A percentile compares a stretch with the other conserved stretches of the same genome.
phyloP scores from a whole-genome alignment of 345 rosid genomes.

The Psidium guajava region DNA sequence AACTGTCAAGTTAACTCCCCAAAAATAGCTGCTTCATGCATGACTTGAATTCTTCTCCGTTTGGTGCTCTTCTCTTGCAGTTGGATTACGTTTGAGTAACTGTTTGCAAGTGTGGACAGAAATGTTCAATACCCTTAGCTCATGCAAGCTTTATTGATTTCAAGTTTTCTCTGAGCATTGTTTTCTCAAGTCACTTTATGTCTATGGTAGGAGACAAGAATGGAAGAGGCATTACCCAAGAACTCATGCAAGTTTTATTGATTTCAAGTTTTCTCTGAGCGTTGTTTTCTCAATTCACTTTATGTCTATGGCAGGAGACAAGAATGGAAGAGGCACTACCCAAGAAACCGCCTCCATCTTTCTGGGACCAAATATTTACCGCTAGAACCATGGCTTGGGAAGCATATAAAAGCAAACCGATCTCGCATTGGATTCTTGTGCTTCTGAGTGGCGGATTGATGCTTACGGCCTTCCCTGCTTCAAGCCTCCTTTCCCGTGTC shows the following conservation, averaged over 20 bases:
- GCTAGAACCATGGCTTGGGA: constrained; percentile 18
- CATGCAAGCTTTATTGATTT: too few species aligned
- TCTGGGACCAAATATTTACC: not conserved
- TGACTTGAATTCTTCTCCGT: too few species aligned
- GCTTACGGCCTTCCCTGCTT: constrained; percentile 79
- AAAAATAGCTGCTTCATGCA: not conserved
- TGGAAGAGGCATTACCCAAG: too few species aligned
- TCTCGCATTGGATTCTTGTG: constrained; percentile 74
- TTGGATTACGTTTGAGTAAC: too few species aligned
- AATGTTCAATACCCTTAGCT: not conserved
- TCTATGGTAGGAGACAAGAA: too few species aligned
- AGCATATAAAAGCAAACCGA: constrained; percentile 44
- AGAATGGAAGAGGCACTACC: constrained; percentile 11
- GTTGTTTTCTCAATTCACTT: not conserved
- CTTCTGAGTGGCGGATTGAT: constrained; percentile 35
- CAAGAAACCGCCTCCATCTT: not conserved
- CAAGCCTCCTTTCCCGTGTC: constrained; percentile 62
- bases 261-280: not conserved
- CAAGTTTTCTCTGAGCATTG: too few species aligned
- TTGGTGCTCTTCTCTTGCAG: not conserved
- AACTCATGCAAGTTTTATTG: not conserved
- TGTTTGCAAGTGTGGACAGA: too few species aligned
- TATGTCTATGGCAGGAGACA: not conserved
- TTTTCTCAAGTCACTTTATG: too few species aligned
- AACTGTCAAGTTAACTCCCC: not conserved